Conservation (phyloP, 2,329 filamentous ascomycete genomes). For the Aspergillus quadricinctus region DNA sequence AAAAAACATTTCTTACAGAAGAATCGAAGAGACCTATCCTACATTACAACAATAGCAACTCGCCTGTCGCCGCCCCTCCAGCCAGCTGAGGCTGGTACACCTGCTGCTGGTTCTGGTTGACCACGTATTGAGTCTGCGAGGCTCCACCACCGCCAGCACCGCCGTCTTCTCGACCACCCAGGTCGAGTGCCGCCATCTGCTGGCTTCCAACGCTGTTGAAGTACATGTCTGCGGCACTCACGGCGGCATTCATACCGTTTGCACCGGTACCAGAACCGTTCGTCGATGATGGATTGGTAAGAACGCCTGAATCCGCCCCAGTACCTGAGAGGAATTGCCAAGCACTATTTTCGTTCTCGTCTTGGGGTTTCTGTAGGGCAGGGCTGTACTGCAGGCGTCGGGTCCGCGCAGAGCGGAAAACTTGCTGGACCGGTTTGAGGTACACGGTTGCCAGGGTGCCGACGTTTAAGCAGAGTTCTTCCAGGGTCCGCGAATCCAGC, state of each 20-base stretch:
- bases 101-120: conserved; percentile 77
- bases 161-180: conserved; percentile 61
- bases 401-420: conserved; percentile 84
- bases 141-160: conserved; percentile 59
- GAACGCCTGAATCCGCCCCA: conserved; percentile 17
- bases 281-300: conserved; percentile 25
- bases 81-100: conserved; percentile 66
- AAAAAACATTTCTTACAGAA: neutral
- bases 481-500: conserved; percentile 81
- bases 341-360: conserved; percentile 33
- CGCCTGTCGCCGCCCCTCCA: conserved; percentile 62
- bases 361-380: conserved; percentile 69
- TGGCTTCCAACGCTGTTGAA: conserved; percentile 73
- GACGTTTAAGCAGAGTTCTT: conserved; percentile 96
- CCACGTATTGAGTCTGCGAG: conserved; percentile 55
- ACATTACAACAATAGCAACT: conserved; percentile 62
- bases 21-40: neutral
- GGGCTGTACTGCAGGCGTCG: conserved; percentile 76
- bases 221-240: conserved; percentile 83
- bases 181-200: conserved; percentile 68
- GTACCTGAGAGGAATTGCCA: conserved; percentile 17
- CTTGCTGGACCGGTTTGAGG: conserved; percentile 93
- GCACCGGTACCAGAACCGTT: conserved; percentile 24
- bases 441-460: conserved; percentile 96
- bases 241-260: conserved; percentile 62